Evolutionary conservation across 805 yeast species (phyloP).

Genomic region (Monosporozyma siamensis): DNA sequence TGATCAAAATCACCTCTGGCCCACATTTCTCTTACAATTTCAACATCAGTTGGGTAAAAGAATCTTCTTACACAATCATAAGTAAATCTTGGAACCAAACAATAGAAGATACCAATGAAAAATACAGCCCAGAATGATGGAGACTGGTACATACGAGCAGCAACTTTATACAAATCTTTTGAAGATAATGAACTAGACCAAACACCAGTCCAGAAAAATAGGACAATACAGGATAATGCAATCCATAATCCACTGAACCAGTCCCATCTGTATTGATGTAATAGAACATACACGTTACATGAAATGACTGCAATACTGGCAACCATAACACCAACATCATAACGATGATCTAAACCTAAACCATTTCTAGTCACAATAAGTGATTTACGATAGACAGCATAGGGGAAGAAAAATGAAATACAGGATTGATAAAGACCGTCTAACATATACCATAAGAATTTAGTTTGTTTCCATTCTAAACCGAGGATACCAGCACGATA

Average conservation of each 20-base stretch:
- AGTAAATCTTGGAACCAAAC: slow-evolving; percentile 59
- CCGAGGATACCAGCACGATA: slow-evolving; percentile 67
- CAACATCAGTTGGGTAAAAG: slow-evolving; percentile 56
- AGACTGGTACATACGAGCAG: slow-evolving; percentile 52
- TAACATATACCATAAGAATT: slow-evolving; percentile 63
- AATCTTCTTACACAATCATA: slow-evolving; percentile 47
- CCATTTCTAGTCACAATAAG: slow-evolving; percentile 45
- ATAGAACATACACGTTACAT: slow-evolving; percentile 54
- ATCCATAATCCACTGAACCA: slow-evolving; percentile 55
- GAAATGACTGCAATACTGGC: slow-evolving; percentile 58
- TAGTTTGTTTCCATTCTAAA: slow-evolving; percentile 57
- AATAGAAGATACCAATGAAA: slow-evolving; percentile 52
- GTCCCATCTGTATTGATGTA: slow-evolving; percentile 76
- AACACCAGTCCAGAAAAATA: slow-evolving; percentile 72
- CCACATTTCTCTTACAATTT: slow-evolving; percentile 65
- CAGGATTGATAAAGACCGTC: slow-evolving; percentile 74
- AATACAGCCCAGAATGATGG: slow-evolving; percentile 60
- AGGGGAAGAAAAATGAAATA: slow-evolving; percentile 67
- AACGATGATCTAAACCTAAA: slow-evolving; percentile 58
- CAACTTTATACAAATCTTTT: slow-evolving; percentile 59
- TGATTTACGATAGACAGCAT: slow-evolving; percentile 38
- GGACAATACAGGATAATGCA: slow-evolving; percentile 46
- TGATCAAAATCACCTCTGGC: slow-evolving; percentile 55
- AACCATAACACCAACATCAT: slow-evolving; percentile 59
- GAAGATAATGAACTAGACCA: slow-evolving; percentile 53